These are phyloP conservation scores for Meripilus lineatus DNA, from an alignment of 1,284 basidiomycete species.

Conservation along the genomic window DNA sequence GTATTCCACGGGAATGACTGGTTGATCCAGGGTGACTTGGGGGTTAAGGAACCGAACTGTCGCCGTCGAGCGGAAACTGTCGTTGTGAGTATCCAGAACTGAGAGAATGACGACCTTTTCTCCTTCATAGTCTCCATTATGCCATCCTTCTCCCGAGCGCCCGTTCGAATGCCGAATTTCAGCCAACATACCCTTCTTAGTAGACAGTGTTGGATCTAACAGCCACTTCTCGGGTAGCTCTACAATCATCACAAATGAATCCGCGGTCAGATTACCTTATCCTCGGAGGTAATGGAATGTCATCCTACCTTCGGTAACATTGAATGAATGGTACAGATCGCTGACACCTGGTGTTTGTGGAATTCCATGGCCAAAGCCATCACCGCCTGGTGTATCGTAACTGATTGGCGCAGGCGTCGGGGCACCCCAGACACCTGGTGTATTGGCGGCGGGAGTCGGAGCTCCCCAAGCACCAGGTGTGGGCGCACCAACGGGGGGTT, in stretches of 20 bases:
- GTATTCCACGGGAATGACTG: slow-evolving; percentile 25
- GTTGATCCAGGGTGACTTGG: slow-evolving; percentile 16
- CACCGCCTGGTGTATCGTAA: slow-evolving; percentile 34
- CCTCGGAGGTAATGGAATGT: slow-evolving; percentile 10
- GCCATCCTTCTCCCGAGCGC: slow-evolving; percentile 33
- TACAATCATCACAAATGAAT: slow-evolving; percentile 9
- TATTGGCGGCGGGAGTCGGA: slow-evolving; percentile 26
- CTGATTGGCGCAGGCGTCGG: slow-evolving; percentile 37
- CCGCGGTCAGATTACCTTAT: not conserved
- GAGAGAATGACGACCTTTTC: slow-evolving; percentile 38
- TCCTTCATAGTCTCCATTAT: slow-evolving; percentile 51
- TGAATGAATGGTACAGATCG: slow-evolving; percentile 5
- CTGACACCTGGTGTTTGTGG: slow-evolving; percentile 4
- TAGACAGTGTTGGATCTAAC: slow-evolving; percentile 35
- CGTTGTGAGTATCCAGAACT: slow-evolving; percentile 30
- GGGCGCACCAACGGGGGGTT: slow-evolving; percentile 9
- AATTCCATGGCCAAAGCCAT: slow-evolving; percentile 32
- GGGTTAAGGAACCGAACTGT: slow-evolving; percentile 25
- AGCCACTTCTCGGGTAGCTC: slow-evolving; percentile 38
- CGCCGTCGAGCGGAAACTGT: slow-evolving; percentile 25
- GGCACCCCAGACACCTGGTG: slow-evolving; percentile 29
- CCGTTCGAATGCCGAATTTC: slow-evolving; percentile 43
- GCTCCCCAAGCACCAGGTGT: slow-evolving; percentile 20
- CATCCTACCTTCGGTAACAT: slow-evolving; percentile 5
- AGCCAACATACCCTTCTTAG: slow-evolving; percentile 43